Evolutionary conservation across 2,329 filamentous ascomycete species (phyloP).

Genomic region (Tolypocladium ophioglossoides): DNA sequence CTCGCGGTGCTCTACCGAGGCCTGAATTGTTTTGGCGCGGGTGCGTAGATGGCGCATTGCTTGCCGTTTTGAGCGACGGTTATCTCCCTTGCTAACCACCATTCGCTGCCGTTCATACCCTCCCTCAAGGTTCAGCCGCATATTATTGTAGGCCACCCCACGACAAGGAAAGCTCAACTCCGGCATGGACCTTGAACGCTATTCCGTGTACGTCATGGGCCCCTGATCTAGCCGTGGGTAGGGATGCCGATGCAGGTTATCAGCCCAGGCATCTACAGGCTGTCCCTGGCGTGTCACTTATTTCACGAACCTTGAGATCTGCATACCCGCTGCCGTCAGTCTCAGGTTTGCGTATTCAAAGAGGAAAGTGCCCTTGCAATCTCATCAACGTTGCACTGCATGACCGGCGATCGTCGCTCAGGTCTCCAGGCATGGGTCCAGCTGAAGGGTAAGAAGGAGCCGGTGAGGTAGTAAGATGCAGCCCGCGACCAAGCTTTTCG

Average conservation of each 20-base stretch:
- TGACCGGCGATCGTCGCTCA: neutral
- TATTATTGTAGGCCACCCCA: too few species aligned
- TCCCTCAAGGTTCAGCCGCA: neutral
- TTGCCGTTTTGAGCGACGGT: neutral
- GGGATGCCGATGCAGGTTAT: neutral
- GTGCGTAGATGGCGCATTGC: neutral
- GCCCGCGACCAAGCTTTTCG: neutral
- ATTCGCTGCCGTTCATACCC: too few species aligned
- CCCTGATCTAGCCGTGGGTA: neutral
- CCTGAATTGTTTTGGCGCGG: neutral
- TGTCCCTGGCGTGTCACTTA: too few species aligned
- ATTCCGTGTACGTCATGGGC: neutral
- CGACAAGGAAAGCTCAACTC: too few species aligned
- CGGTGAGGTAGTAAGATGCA: neutral
- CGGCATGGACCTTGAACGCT: neutral
- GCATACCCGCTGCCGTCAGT: neutral
- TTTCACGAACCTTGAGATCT: neutral
- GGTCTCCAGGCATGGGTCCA: neutral
- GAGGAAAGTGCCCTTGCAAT: neutral
- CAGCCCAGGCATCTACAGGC: neutral
- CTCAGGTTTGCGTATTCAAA: neutral
- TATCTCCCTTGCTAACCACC: neutral
- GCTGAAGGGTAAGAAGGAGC: neutral
- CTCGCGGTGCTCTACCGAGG: neutral
- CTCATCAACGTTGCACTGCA: neutral